phyloP scores from a whole-genome alignment of 83 land plant species.

The Picea abies region DNA sequence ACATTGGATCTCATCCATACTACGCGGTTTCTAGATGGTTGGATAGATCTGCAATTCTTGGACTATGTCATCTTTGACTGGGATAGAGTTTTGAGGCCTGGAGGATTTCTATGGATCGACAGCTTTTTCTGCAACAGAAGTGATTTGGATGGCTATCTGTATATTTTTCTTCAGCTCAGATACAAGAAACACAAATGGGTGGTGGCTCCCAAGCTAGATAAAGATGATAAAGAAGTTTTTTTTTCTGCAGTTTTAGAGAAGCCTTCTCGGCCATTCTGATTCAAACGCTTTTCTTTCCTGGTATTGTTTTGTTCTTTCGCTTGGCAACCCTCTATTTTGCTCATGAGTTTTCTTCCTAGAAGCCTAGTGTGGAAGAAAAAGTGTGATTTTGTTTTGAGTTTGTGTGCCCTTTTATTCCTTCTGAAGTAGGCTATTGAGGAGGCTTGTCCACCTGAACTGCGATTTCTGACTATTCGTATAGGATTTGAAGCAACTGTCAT shows the following conservation, averaged over 20 bases:
- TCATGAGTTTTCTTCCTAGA: no score
- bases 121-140: constrained; percentile 66
- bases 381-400: no score
- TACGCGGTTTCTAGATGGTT: constrained; percentile 68
- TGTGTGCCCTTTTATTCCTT: no score
- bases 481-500: no score
- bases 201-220: constrained; percentile 62
- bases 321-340: no score
- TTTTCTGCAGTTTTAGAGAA: constrained; percentile 86
- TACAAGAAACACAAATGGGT: constrained; percentile 74
- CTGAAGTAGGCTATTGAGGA: no score
- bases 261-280: constrained; percentile 68
- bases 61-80: constrained; percentile 75
- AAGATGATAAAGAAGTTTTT: constrained; percentile 56
- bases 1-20: constrained; percentile 78
- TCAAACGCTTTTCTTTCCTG: no score
- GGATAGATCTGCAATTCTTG: constrained; percentile 72
- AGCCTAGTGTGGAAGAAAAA: no score
- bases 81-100: constrained; percentile 83
- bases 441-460: no score
- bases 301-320: no score
- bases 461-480: no score
- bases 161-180: constrained; percentile 52
- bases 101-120: constrained; percentile 83
- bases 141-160: constrained; percentile 55